Evolutionary conservation across 2,329 filamentous ascomycete genomes (phyloP).

Genomic region (Daldinia sp.): DNA sequence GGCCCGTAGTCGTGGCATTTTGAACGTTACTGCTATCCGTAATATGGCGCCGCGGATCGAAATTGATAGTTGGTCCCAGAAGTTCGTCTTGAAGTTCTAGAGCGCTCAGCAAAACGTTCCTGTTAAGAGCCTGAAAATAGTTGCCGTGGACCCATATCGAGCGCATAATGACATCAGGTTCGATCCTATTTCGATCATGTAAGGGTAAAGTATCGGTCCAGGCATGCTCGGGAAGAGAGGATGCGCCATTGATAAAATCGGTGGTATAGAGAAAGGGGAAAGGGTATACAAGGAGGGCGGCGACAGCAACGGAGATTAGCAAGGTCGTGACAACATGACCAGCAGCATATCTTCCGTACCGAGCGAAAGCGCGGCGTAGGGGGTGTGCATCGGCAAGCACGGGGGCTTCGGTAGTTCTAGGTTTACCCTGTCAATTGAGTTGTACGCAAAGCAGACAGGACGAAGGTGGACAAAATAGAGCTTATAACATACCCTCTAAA

Average conservation of each 20-base stretch:
- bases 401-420: constrained; percentile 78
- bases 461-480: constrained; percentile 2
- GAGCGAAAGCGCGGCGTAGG: constrained; percentile 69
- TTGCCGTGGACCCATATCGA: constrained; percentile 83
- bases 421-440: constrained; percentile 35
- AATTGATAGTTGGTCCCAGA: constrained; percentile 67
- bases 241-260: constrained; percentile 74
- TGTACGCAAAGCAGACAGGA: neutral
- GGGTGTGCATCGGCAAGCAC: constrained; percentile 70
- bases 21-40: constrained; percentile 42
- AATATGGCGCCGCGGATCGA: constrained; percentile 56
- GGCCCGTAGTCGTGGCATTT: constrained; percentile 47
- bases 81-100: constrained; percentile 75
- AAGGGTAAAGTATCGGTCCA: constrained; percentile 79
- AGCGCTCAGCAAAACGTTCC: constrained; percentile 70
- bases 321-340: constrained; percentile 79
- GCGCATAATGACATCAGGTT: constrained; percentile 80
- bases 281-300: constrained; percentile 75
- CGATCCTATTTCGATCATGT: constrained; percentile 57
- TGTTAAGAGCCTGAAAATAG: constrained; percentile 79
- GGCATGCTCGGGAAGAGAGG: constrained; percentile 78
- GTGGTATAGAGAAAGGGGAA: constrained; percentile 78
- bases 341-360: constrained; percentile 74
- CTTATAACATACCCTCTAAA: constrained; percentile 73
- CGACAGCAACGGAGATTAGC: constrained; percentile 75